Base-by-base conservation (phyloP, 2,329 filamentous ascomycete species). In the Aspergillus fumigatiaffinis region DNA sequence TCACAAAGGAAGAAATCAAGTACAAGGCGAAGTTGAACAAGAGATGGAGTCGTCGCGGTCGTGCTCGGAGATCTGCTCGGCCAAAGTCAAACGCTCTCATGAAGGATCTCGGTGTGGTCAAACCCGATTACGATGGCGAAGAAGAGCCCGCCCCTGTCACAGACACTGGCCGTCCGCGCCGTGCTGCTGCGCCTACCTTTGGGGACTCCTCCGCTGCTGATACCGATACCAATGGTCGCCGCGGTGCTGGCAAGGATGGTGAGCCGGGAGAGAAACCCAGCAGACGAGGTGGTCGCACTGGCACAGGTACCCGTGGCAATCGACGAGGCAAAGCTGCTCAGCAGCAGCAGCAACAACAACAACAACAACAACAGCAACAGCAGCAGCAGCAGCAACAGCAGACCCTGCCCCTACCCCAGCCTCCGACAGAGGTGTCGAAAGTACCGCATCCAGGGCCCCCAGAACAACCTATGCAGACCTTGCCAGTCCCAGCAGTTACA, bases 121-220 rank as follows among this genome's bases (percentile, higher is more conserved):
- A 74, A 50, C 72, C 75, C 9, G 73, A 76, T 38, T 73, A 76
- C 50, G 77, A 79, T 53, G 74, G 73, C 28, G 77, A 79, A 29
- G 77, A 79, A 42, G 70, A 75, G 50, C 72, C 71, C 4, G 66
- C 75, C 12, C 71, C 76, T 44, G 77, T 81, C 32, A 81, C 79
- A 10, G 79, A 81, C 56, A 80, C 78, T 49, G 79, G 79, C 32
- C 72, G 79, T 53, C 79, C 79, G 23, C 72, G 76, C 48, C 75
- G 79, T 60, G 79, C 79, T 44, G 79, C 79, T 20, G 79, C 79
- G 2, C 79, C 79, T 7, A 80, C 77, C 0, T 81, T 81, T 69
- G 78, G 79, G 52, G 67, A 73, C 53, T 63, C 73, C 32, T 59
- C 70, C 12, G 21, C 44, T 54, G 66, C 71, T 55, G 68, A 77